These are phyloP conservation scores for Diddensiella santjacobensis DNA, from an alignment of 805 yeast species.

Conservation along the genomic window DNA sequence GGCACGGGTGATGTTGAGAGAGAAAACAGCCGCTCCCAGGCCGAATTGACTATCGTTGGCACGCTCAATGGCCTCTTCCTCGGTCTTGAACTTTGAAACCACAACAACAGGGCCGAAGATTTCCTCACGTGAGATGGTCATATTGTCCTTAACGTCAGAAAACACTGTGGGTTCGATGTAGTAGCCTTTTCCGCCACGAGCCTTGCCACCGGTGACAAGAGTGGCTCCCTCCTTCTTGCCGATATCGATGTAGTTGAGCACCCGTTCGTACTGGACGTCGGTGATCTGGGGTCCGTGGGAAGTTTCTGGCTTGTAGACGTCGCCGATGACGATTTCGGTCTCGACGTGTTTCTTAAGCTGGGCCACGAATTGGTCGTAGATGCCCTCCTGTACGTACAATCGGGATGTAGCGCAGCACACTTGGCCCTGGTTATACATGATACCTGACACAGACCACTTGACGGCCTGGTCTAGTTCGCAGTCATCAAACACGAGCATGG, in stretches of 20 bases:
- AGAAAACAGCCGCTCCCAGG: constrained; percentile 77
- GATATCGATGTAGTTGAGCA: constrained; percentile 65
- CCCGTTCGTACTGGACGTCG: constrained; percentile 66
- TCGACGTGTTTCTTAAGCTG: constrained; percentile 53
- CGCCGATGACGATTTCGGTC: constrained; percentile 54
- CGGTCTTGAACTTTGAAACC: constrained; percentile 58
- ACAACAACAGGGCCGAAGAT: constrained; percentile 86
- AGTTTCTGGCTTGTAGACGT: constrained; percentile 69
- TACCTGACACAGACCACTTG: constrained; percentile 68
- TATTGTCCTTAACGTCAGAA: constrained; percentile 60
- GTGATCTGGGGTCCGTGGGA: constrained; percentile 92
- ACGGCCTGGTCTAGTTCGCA: constrained; percentile 77
- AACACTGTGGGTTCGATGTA: constrained; percentile 75
- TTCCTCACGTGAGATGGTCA: constrained; percentile 71
- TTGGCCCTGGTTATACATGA: constrained; percentile 91
- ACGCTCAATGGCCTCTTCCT: constrained; percentile 60
- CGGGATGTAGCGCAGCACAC: constrained; percentile 95
- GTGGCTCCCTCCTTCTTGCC: constrained; percentile 85
- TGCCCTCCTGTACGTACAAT: constrained; percentile 76
- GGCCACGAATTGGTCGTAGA: constrained; percentile 69
- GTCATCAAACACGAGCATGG: constrained; percentile 82
- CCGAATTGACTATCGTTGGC: constrained; percentile 79
- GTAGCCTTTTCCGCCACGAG: constrained; percentile 48
- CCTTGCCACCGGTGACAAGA: constrained; percentile 73
- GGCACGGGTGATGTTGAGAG: constrained; percentile 61